Percentiles rank a stretch among this genome's conserved stretches.
These are phyloP conservation scores for Yamadazyma membranifaciens DNA, from an alignment of 1,139 yeast genomes.

Conservation along the genomic window DNA sequence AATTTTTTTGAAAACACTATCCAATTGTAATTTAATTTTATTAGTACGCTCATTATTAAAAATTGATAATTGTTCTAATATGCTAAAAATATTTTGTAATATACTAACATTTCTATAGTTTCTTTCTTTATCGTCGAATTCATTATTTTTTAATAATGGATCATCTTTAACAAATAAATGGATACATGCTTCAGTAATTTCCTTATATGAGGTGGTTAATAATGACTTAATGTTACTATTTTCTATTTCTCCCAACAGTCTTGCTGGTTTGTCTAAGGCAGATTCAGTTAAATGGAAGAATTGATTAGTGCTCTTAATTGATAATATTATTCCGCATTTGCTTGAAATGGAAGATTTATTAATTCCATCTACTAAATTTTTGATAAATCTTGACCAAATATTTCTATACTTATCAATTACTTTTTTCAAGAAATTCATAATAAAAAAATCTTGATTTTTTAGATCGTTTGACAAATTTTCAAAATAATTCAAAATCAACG, in stretches of 20 bases:
- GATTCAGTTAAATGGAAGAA: constrained; percentile 36
- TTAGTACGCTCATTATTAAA: constrained; percentile 27
- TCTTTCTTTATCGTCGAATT: constrained; percentile 56
- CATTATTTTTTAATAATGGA: constrained; percentile 43
- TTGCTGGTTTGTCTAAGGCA: constrained; percentile 24
- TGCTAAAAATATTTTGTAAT: constrained; percentile 61
- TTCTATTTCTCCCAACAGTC: constrained; percentile 18
- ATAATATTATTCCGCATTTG: constrained; percentile 39
- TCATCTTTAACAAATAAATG: constrained; percentile 42
- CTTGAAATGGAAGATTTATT: constrained; percentile 48
- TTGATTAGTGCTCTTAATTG: constrained; percentile 34
- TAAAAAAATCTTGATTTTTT: constrained; percentile 65
- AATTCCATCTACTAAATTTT: constrained; percentile 51
- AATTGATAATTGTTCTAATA: constrained; percentile 48
- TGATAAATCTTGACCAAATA: constrained; percentile 61
- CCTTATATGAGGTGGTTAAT: constrained; percentile 42
- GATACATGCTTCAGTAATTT: constrained; percentile 33
- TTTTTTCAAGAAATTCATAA: constrained; percentile 49
- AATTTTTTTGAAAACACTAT: constrained; percentile 48
- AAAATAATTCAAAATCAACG: constrained; percentile 37
- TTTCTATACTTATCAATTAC: constrained; percentile 50
- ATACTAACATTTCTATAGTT: constrained; percentile 59
- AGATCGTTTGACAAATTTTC: constrained; percentile 39
- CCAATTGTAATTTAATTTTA: constrained; percentile 44
- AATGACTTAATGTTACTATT: constrained; percentile 28